Conservation (phyloP, 176 grass and related monocot genomes). For the Raddia guianensis region DNA sequence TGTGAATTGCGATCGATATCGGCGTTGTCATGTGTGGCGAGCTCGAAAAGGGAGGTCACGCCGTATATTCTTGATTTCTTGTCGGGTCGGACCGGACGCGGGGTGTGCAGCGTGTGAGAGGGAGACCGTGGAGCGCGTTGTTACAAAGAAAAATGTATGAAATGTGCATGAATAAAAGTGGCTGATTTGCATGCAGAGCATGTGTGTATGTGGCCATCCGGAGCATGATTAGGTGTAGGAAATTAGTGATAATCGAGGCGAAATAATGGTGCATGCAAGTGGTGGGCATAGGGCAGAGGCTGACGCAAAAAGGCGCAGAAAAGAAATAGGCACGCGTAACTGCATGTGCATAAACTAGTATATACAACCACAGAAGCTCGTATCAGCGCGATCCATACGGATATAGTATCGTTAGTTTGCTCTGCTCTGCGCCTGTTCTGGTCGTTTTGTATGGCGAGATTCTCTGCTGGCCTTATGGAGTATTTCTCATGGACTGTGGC, state of each 20-base stretch:
- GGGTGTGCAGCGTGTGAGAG: background rate
- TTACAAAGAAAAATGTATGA: too few species aligned
- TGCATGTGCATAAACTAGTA: background rate
- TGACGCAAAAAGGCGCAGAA: slow-evolving; percentile 22
- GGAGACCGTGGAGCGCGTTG: background rate
- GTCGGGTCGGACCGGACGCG: background rate
- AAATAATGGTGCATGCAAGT: slow-evolving; percentile 12
- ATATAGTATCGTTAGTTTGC: background rate
- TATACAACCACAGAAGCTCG: too few species aligned
- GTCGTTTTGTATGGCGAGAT: slow-evolving; percentile 7
- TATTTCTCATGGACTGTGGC: background rate
- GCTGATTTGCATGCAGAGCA: background rate
- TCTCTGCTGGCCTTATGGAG: background rate
- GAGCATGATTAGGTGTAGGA: background rate
- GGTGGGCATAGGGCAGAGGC: background rate
- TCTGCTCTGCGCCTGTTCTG: background rate
- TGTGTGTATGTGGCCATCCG: too few species aligned
- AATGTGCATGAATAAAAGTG: too few species aligned
- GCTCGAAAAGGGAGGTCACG: slow-evolving; percentile 20
- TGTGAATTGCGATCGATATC: too few species aligned
- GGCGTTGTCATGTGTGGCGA: background rate
- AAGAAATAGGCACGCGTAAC: background rate
- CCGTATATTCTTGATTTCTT: background rate
- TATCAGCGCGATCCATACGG: background rate
- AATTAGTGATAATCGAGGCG: background rate